A percentile compares a stretch with the other conserved stretches of the same genome.
Conservation (phyloP, 2,329 filamentous ascomycete species). For the Tolypocladium guangdongense region DNA sequence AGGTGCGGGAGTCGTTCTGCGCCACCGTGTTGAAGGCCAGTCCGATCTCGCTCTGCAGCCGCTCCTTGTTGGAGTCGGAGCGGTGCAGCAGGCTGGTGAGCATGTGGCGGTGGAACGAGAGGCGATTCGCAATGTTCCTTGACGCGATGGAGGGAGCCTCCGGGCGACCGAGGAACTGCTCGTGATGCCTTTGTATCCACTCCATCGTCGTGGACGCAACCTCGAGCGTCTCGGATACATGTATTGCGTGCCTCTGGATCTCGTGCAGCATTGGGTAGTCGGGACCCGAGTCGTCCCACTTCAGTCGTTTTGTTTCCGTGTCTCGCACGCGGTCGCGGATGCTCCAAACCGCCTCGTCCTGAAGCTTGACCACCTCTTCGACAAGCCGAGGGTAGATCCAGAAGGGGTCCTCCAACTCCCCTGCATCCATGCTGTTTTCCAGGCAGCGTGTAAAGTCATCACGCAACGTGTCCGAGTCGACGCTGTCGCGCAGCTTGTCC, state of each 20-base stretch:
- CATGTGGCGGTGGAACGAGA: conserved; percentile 22
- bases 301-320: conserved; percentile 15
- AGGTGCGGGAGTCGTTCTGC: conserved; percentile 26
- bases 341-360: conserved; percentile 27
- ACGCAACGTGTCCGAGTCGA: not conserved
- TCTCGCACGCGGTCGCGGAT: conserved; percentile 23
- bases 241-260: conserved; percentile 30
- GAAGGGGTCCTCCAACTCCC: conserved; percentile 17
- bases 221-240: conserved; percentile 31
- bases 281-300: conserved; percentile 13
- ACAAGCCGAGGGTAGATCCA: conserved; percentile 23
- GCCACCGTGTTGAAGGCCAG: conserved; percentile 35
- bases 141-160: not conserved
- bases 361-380: conserved; percentile 17
- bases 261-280: conserved; percentile 28
- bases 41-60: conserved; percentile 45
- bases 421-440: not conserved
- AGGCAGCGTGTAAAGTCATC: not conserved
- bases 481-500: conserved; percentile 2
- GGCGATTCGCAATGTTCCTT: conserved; percentile 15
- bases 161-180: conserved; percentile 2
- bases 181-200: conserved; percentile 21
- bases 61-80: conserved; percentile 25
- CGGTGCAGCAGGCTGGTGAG: conserved; percentile 23
- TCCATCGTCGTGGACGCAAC: conserved; percentile 20